Percentiles rank a stretch among this genome's conserved stretches.
Conservation (phyloP, 2,329 filamentous ascomycete genomes). For the Aspergillus fumigatus region DNA sequence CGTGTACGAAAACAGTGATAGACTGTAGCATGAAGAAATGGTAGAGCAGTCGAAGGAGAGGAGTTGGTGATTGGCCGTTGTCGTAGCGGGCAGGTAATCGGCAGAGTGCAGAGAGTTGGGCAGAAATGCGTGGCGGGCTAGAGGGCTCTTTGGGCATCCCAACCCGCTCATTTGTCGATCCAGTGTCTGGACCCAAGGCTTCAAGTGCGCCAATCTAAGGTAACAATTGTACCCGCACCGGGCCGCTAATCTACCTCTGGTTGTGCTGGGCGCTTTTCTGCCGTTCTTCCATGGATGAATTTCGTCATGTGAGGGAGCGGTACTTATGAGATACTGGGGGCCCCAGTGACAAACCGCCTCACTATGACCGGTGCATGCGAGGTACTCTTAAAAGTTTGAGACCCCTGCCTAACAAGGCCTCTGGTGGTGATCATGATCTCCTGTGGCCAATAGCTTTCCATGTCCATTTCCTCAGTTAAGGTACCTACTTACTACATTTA, state of each 20-base stretch:
- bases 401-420: neutral
- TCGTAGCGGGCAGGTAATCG: no score
- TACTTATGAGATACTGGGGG: neutral
- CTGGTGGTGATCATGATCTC: neutral
- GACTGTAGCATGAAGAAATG: no score
- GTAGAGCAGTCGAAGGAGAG: no score
- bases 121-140: constrained; percentile 31
- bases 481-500: neutral
- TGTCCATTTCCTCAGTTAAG: neutral
- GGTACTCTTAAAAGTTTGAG: neutral
- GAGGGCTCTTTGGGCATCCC: constrained; percentile 26
- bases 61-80: no score
- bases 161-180: constrained; percentile 8
- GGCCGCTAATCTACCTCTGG: neutral
- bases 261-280: neutral
- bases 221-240: neutral
- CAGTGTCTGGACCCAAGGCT: constrained; percentile 1
- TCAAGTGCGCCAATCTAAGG: neutral
- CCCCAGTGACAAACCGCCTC: neutral
- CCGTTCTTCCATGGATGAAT: neutral
- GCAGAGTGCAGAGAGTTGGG: constrained; percentile 25
- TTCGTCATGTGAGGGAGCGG: neutral
- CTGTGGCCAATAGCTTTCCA: neutral
- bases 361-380: neutral
- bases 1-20: no score